These are phyloP conservation scores for Sclerotinia sclerotiorum DNA, from an alignment of 2,329 filamentous ascomycete species.

Conservation along the genomic window DNA sequence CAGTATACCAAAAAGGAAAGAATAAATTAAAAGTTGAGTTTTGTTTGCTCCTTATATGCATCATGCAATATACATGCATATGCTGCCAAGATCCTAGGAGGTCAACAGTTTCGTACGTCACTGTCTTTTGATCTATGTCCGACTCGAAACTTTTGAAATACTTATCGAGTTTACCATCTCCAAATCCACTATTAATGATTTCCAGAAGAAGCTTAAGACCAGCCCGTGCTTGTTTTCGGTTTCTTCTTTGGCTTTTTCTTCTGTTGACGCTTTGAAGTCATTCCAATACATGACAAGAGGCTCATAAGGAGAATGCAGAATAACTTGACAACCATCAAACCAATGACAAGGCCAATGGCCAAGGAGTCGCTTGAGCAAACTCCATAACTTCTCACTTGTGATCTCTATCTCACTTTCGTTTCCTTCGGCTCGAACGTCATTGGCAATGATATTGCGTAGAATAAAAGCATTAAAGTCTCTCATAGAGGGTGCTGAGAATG, in stretches of 20 bases:
- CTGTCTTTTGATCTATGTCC: neutral
- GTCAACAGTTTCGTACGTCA: neutral
- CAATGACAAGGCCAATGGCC: neutral
- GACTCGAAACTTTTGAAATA: neutral
- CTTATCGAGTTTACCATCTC: neutral
- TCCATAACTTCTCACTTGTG: neutral
- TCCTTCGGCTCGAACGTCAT: neutral
- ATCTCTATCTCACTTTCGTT: neutral
- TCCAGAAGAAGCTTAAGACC: neutral
- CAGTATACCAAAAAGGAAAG: no score
- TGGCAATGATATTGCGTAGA: neutral
- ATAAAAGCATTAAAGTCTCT: neutral
- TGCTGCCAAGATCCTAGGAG: no score
- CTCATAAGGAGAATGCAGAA: neutral
- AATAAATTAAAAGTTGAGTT: no score
- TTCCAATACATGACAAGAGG: conserved; percentile 4
- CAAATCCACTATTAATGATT: neutral
- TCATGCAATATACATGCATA: no score
- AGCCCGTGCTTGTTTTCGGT: neutral
- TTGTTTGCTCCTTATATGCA: no score
- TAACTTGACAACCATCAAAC: neutral
- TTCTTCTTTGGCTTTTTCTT: neutral
- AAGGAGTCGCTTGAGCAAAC: neutral
- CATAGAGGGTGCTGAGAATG: neutral
- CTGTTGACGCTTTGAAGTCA: neutral